A percentile compares a stretch with the other conserved stretches of the same genome.
Conservation (phyloP, 2,329 filamentous ascomycete species). For the Sporothrix pseudoabietina region DNA sequence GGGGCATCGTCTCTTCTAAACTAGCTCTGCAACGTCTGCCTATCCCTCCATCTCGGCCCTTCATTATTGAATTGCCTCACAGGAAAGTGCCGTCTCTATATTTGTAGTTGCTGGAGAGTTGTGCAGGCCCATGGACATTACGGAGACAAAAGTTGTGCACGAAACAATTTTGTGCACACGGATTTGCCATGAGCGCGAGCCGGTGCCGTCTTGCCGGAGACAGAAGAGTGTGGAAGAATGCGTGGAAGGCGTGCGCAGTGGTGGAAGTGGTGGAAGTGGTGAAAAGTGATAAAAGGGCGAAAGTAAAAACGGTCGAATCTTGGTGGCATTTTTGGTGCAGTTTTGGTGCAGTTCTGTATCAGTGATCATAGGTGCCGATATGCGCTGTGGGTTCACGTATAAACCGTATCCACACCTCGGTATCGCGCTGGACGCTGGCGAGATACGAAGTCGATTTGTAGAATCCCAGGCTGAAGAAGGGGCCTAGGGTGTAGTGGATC, state of each 20-base stretch:
- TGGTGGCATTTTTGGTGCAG: not conserved
- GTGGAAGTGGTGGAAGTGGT: not conserved
- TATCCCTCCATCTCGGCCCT: not conserved
- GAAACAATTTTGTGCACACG: constrained; percentile 11
- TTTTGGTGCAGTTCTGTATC: not conserved
- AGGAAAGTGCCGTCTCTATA: not conserved
- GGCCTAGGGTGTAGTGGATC: not conserved
- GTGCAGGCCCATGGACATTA: not conserved
- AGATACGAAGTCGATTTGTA: not conserved
- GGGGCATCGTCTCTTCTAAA: not conserved
- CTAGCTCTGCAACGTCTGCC: not conserved
- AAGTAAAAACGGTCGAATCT: not conserved
- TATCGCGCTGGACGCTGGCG: not conserved
- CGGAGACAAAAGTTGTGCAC: not conserved
- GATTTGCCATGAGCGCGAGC: not conserved
- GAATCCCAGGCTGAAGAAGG: not conserved
- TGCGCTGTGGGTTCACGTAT: not conserved
- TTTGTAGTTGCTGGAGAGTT: not conserved
- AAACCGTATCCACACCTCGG: constrained; percentile 19
- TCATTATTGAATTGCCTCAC: not conserved
- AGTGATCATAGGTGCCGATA: not conserved
- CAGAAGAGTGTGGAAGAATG: not conserved
- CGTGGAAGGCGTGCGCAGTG: not conserved
- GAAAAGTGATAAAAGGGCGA: not conserved
- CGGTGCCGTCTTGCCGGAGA: constrained; percentile 5